A percentile compares a stretch with the other conserved stretches of the same genome.
Evolutionary conservation across 192 early-diverging fungal species (phyloP).

Genomic region (Diversispora eburnea): DNA sequence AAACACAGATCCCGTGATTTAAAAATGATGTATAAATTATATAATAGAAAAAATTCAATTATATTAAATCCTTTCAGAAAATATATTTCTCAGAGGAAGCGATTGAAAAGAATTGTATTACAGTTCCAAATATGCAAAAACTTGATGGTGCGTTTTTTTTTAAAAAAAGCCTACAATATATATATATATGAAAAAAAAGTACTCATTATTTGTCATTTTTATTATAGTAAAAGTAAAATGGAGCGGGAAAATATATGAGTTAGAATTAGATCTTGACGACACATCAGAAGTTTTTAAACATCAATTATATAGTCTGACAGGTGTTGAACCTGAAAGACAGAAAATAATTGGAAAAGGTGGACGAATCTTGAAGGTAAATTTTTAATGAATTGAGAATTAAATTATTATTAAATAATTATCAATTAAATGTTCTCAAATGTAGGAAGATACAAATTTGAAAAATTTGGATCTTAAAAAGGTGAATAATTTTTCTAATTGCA

Average conservation of each 20-base stretch:
- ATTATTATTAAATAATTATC: not conserved
- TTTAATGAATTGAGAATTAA: not conserved
- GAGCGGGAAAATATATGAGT: conserved; percentile 80
- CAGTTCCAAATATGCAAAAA: too few species aligned
- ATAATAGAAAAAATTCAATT: too few species aligned
- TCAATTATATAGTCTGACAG: conserved; percentile 86
- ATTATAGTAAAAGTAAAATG: conserved; percentile 81
- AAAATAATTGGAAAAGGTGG: conserved; percentile 94
- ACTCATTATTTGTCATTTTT: not conserved
- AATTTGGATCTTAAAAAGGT: conserved; percentile 74
- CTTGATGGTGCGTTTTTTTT: too few species aligned
- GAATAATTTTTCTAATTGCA: conserved; percentile 6
- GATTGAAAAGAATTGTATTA: too few species aligned
- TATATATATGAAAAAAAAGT: too few species aligned
- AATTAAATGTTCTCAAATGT: not conserved
- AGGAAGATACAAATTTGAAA: conserved; percentile 77
- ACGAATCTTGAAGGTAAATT: conserved; percentile 67
- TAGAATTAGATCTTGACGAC: conserved; percentile 72
- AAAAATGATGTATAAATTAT: too few species aligned
- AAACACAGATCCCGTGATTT: too few species aligned
- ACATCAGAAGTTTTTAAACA: conserved; percentile 80
- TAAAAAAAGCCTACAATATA: too few species aligned
- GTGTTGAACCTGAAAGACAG: conserved; percentile 88
- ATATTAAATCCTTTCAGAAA: too few species aligned
- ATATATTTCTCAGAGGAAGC: too few species aligned